A percentile compares a stretch with the other conserved stretches of the same genome.
These are phyloP conservation scores for Phaseolus coccineus DNA, from an alignment of 331 rosid genomes.

Conservation along the genomic window DNA sequence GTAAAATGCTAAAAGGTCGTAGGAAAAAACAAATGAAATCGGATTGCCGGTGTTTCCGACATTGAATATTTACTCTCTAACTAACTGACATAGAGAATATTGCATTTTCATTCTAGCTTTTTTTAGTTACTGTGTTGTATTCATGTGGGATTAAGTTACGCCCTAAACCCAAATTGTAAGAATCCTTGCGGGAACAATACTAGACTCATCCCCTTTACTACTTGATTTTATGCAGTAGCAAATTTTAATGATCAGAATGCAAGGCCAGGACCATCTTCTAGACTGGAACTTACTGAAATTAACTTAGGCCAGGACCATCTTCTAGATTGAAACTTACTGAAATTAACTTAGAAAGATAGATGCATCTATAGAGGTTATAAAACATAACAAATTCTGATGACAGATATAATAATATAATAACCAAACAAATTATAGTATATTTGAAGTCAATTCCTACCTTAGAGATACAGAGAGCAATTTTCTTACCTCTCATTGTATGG, in stretches of 20 bases:
- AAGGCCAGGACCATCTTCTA: constrained; percentile 17
- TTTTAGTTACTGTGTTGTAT: neutral
- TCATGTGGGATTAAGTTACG: neutral
- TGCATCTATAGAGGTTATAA: neutral
- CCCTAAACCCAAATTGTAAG: neutral
- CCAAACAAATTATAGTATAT: neutral
- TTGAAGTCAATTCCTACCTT: neutral
- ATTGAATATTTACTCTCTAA: constrained; percentile 14
- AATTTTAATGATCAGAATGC: neutral
- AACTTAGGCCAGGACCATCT: constrained; percentile 7
- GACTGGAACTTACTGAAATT: constrained; percentile 4
- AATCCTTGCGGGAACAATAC: neutral
- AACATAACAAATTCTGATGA: constrained; percentile 9
- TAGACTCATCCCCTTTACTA: neutral
- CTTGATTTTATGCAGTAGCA: constrained; percentile 1
- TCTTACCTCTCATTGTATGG: neutral
- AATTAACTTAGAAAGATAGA: neutral
- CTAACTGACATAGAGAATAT: neutral
- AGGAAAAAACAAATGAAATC: constrained; percentile 10
- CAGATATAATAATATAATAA: neutral
- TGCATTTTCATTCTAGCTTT: constrained; percentile 22
- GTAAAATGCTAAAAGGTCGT: neutral
- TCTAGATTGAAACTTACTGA: constrained; percentile 7
- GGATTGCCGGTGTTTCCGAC: neutral
- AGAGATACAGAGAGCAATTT: neutral